Base-by-base conservation (phyloP, 148 eudicot genomes). In the Cornus kousa region DNA sequence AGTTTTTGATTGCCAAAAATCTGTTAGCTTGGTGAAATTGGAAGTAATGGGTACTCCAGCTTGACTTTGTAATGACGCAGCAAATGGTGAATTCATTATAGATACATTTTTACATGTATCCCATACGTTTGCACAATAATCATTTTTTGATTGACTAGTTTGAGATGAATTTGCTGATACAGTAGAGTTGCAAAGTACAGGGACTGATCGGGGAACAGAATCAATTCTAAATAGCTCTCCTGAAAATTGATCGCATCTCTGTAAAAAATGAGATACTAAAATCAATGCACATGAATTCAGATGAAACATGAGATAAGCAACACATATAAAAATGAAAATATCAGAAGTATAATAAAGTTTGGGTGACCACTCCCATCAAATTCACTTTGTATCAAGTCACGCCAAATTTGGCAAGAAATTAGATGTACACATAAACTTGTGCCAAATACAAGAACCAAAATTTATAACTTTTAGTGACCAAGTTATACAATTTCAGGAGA, bases 201-300 rank as follows among this genome's bases (percentile, higher is more conserved):
- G 94, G 76, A 92, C 81, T 81, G 84, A 66, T 32, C 85, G 85
- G 20, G 91, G 76, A 53, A 23, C 77, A 64, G 87, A 74, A 68
- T 83, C 68, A 20, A 79, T 70, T 74, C 80, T 81, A 81, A 86
- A 92, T 19, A 94, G 79, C 67, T 89, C 91, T 46, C 82, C 90
- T 22, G 98, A 90, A 80, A 90, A 92, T 75, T 74, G 93, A 87
- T 93, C 95, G 64, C 97, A 94, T 78, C 82, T 85, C 98, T 94
- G 91, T 50, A 86, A 79, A 80, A 28, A 0, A 28, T 50, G 40
- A 69, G 74, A 50, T 50, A 50, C 28, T 43, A 66, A 20, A 39
- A 23, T 62, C 33, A 12, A 39, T 23, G 28, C 28, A 50, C n/a
- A n/a, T 20, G 40, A 17, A 37, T 33, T 55, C 5, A 20, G 22